These are phyloP conservation scores for Kluyveromyces starmeri DNA, from an alignment of 805 yeast species.

Conservation along the genomic window DNA sequence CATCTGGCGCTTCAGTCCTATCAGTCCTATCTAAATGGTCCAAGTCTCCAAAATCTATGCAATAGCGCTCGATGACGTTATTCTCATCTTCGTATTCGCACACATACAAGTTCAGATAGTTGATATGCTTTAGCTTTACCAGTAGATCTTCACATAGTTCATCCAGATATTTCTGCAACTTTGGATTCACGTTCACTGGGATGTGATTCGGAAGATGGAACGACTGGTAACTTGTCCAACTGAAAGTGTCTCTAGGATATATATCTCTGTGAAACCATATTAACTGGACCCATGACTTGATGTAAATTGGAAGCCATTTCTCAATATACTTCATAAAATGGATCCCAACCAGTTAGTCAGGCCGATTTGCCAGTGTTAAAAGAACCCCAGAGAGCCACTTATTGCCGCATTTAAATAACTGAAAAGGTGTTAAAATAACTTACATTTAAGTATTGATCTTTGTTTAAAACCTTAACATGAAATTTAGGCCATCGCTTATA, in stretches of 20 bases:
- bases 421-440: too few relatives aligned
- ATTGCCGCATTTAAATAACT: too few relatives aligned
- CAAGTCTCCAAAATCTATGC: slow-evolving; percentile 27
- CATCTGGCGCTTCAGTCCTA: slow-evolving; percentile 6
- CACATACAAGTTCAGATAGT: slow-evolving; percentile 19
- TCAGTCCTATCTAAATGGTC: slow-evolving; percentile 16
- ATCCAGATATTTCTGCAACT: slow-evolving; percentile 32
- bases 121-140: slow-evolving; percentile 17
- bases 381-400: too few relatives aligned
- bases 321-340: slow-evolving; percentile 16
- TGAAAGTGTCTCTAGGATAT: slow-evolving; percentile 31
- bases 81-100: slow-evolving; percentile 14
- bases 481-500: too few relatives aligned
- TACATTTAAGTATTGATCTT: too few relatives aligned
- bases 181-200: slow-evolving; percentile 40
- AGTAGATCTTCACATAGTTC: slow-evolving; percentile 24
- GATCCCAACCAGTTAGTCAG: too few relatives aligned
- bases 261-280: slow-evolving; percentile 31
- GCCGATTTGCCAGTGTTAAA: too few relatives aligned
- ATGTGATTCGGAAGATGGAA: slow-evolving; percentile 35
- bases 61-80: slow-evolving; percentile 22
- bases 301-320: slow-evolving; percentile 25
- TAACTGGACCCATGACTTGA: slow-evolving; percentile 32
- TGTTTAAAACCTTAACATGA: too few relatives aligned
- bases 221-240: slow-evolving; percentile 30